A percentile compares a stretch with the other conserved stretches of the same genome.
Conservation (phyloP, 2,329 filamentous ascomycete species). For the Myriangium duriaei region DNA sequence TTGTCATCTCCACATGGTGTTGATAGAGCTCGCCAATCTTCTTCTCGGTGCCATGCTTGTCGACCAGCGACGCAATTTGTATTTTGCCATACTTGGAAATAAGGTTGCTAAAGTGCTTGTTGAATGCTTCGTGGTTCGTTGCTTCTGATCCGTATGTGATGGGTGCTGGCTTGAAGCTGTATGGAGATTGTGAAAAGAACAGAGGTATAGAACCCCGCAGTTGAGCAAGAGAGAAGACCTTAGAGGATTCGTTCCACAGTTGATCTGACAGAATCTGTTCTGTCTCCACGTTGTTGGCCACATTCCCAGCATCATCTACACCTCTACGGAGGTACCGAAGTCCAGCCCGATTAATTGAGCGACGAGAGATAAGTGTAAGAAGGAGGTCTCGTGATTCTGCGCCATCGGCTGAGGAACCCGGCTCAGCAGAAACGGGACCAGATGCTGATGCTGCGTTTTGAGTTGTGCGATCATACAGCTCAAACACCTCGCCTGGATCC, state of each 20-base stretch:
- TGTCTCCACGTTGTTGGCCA: slow-evolving; percentile 86
- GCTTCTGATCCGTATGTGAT: slow-evolving; percentile 68
- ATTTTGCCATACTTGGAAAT: slow-evolving; percentile 58
- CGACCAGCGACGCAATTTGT: slow-evolving; percentile 73
- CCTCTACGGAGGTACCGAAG: slow-evolving; percentile 82
- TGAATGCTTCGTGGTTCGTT: slow-evolving; percentile 66
- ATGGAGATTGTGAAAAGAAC: slow-evolving; percentile 91
- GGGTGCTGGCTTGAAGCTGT: slow-evolving; percentile 80
- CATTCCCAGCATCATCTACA: slow-evolving; percentile 76
- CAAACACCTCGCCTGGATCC: slow-evolving; percentile 14
- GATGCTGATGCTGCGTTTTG: neutral
- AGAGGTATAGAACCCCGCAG: slow-evolving; percentile 82
- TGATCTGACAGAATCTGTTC: slow-evolving; percentile 78
- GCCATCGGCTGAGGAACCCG: slow-evolving; percentile 11
- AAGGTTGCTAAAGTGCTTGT: slow-evolving; percentile 63
- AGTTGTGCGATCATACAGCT: slow-evolving; percentile 11
- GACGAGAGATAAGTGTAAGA: slow-evolving; percentile 82
- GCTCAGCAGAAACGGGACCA: slow-evolving; percentile 4
- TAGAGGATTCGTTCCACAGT: slow-evolving; percentile 48
- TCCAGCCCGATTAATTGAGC: slow-evolving; percentile 75
- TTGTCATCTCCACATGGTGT: slow-evolving; percentile 54
- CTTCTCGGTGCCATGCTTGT: slow-evolving; percentile 73
- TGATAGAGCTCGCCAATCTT: slow-evolving; percentile 66
- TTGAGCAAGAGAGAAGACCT: slow-evolving; percentile 74
- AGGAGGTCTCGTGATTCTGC: slow-evolving; percentile 41